Evolutionary conservation across 2,329 filamentous ascomycete species (phyloP), one percentile per base, ranked within the genome.

Genomic region (Trichophyton mentagrophytes): DNA sequence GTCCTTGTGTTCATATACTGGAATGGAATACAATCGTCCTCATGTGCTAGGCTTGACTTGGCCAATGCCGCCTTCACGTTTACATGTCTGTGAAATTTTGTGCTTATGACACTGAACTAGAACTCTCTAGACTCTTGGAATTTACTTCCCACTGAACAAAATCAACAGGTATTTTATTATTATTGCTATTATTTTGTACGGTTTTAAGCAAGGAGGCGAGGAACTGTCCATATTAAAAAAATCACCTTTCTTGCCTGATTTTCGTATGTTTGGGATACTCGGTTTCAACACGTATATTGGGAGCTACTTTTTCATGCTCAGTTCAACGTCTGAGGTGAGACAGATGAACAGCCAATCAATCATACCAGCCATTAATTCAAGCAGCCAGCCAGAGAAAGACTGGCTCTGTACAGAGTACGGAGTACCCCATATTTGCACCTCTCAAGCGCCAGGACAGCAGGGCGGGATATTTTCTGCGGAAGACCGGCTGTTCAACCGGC

Each of bases 61-160:
- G 75, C 74, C 74, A 76, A 60, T 75, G 76, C 56, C 76, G 65
- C 51, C 69, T 71, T 56, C 65, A 69, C 1, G 66, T 69, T 72
- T 72, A 76, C 51, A 67, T 69, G 51, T 74, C 70, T 2, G 67
- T 65, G 47, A 76, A 65, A 44, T 72, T 69, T 47, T 70, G 63
- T 30, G 72, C 70, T n/a, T 69, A 3, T 59, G 64, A 15, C 66
- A 64, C 2, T 66, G 64, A 8, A 61, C 57, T 13, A 69, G 64
- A 30, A 30, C 27, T 30, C 27, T 30, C 7, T 30, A 30, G 27
- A 30, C 27, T 30, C 27, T 30, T 7, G 27, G 27, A 5, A 30
- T 30, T 7, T 7, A 30, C 27, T 30, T 30, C 27, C 27, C 27
- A 30, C 6, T 30, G 5, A 30, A 7, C 27, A 30, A 7, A 30